Evolutionary conservation across 257 asterid genomes (phyloP), one percentile per base, ranked within the genome.

Genomic region (Mitragyna speciosa): DNA sequence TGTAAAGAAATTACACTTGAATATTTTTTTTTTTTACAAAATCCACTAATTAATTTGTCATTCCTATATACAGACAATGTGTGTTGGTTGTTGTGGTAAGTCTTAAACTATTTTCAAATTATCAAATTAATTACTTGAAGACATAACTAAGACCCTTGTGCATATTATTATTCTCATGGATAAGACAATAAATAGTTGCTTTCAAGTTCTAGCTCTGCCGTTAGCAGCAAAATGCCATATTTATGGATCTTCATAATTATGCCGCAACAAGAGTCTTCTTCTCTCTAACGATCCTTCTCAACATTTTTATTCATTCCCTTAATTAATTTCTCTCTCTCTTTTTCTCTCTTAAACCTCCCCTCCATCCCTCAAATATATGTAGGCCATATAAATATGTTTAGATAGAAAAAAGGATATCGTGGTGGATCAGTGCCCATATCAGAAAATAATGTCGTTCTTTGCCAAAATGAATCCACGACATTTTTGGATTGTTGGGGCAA

Each of bases 401-500:
- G 76, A 17, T 54, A 33, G 28, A 56, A 47, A 56, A 61, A 63
- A 56, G 45, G 47, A 72, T 59, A 47, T 59, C 22, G 54, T 47
- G 63, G 43, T 33, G 6, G 52, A 58, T 51, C 58, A 54, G 67
- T 61, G 77, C 70, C 33, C 31, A 68, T 68, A 79, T 75, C 59
- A 67, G 59, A 67, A 81, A 81, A 88, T 52, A 59, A 91, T 91
- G 97, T 80, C 90, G 85, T 88, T 89, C 76, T 87, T 87, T 72
- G 89, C 90, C 90, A 87, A 90, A 68, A 66, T 87, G 45, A 88
- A 83, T 77, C 79, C 82, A 65, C 85, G 86, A 84, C 88, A 81
- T 89, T 89, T 84, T 58, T 81, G 89, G 84, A 80, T 89, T 70
- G 80, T 85, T 36, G 93, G 92, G 24, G 95, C 90, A 79, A 82